Evolutionary conservation across 805 yeast species (phyloP).

Genomic region (Spathaspora hagerdaliae): DNA sequence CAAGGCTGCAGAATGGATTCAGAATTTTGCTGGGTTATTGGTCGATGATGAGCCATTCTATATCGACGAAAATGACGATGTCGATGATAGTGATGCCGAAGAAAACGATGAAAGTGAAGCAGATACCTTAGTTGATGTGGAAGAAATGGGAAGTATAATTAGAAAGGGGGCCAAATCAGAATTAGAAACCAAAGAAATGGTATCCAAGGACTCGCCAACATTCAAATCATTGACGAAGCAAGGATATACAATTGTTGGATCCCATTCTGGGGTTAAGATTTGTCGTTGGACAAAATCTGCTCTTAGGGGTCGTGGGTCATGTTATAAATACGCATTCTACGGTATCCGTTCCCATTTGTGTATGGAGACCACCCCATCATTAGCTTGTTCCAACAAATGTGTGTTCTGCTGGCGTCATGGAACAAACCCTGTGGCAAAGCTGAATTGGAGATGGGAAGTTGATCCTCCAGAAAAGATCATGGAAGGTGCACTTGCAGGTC

Average conservation of each 20-base stretch:
- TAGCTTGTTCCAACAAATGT: slow-evolving; percentile 92
- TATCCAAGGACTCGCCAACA: slow-evolving; percentile 84
- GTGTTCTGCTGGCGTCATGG: slow-evolving; percentile 98
- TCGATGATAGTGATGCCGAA: slow-evolving; percentile 48
- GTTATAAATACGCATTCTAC: slow-evolving; percentile 88
- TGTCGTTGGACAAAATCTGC: slow-evolving; percentile 97
- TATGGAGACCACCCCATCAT: slow-evolving; percentile 93
- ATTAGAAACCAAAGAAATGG: slow-evolving; percentile 66
- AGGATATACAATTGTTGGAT: slow-evolving; percentile 89
- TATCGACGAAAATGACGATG: slow-evolving; percentile 56
- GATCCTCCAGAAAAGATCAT: slow-evolving; percentile 83
- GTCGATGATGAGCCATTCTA: slow-evolving; percentile 68
- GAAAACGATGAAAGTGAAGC: slow-evolving; percentile 33
- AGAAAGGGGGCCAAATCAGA: slow-evolving; percentile 25
- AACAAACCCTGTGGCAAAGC: slow-evolving; percentile 92
- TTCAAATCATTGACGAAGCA: slow-evolving; percentile 84
- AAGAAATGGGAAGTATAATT: slow-evolving; percentile 74
- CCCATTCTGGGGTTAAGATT: slow-evolving; percentile 92
- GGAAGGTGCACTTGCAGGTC: slow-evolving; percentile 84
- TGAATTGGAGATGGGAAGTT: slow-evolving; percentile 91
- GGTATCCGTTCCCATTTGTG: slow-evolving; percentile 89
- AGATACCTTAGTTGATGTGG: slow-evolving; percentile 69
- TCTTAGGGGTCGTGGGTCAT: slow-evolving; percentile 87
- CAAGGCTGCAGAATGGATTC: slow-evolving; percentile 64
- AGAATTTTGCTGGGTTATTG: slow-evolving; percentile 54